Evolutionary conservation across 2,329 filamentous ascomycete genomes (phyloP).

Genomic region (Alternaria conjuncta): DNA sequence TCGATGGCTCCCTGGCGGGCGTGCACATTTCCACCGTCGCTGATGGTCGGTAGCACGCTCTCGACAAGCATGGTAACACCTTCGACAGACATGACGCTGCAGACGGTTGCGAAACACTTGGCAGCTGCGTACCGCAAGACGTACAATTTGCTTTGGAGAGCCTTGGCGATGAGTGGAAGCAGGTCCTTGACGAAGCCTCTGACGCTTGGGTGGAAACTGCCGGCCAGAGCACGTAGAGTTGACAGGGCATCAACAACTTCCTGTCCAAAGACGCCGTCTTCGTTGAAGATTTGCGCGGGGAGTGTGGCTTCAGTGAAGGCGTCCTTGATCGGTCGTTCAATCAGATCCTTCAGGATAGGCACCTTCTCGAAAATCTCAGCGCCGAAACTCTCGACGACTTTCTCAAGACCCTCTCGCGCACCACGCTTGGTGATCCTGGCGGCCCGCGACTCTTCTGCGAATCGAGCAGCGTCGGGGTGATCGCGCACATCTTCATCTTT

Average conservation of each 20-base stretch:
- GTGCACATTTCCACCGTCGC: slow-evolving; percentile 85
- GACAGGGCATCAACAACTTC: slow-evolving; percentile 94
- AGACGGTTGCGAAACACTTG: slow-evolving; percentile 96
- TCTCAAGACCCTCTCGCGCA: slow-evolving; percentile 92
- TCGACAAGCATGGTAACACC: slow-evolving; percentile 97
- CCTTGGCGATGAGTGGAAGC: slow-evolving; percentile 84
- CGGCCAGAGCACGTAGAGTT: slow-evolving; percentile 87
- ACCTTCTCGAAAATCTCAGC: slow-evolving; percentile 78
- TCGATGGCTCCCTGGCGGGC: slow-evolving; percentile 94
- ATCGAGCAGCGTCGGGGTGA: slow-evolving; percentile 87
- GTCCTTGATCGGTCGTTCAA: slow-evolving; percentile 78
- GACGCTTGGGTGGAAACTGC: slow-evolving; percentile 79
- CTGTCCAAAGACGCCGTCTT: slow-evolving; percentile 80
- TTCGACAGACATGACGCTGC: slow-evolving; percentile 92
- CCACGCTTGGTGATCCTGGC: slow-evolving; percentile 90
- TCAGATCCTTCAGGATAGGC: slow-evolving; percentile 79
- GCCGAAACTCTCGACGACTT: slow-evolving; percentile 81
- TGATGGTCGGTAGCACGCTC: slow-evolving; percentile 89
- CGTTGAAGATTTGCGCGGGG: slow-evolving; percentile 74
- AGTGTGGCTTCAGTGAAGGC: slow-evolving; percentile 74
- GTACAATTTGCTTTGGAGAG: slow-evolving; percentile 84
- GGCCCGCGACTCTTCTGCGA: slow-evolving; percentile 85
- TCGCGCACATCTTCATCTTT: slow-evolving; percentile 97
- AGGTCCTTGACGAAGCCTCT: slow-evolving; percentile 82
- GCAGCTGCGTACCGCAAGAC: slow-evolving; percentile 96